A percentile compares a stretch with the other conserved stretches of the same genome.
phyloP scores from a whole-genome alignment of 2,329 filamentous ascomycete species.

The Xylariaceae sp. region DNA sequence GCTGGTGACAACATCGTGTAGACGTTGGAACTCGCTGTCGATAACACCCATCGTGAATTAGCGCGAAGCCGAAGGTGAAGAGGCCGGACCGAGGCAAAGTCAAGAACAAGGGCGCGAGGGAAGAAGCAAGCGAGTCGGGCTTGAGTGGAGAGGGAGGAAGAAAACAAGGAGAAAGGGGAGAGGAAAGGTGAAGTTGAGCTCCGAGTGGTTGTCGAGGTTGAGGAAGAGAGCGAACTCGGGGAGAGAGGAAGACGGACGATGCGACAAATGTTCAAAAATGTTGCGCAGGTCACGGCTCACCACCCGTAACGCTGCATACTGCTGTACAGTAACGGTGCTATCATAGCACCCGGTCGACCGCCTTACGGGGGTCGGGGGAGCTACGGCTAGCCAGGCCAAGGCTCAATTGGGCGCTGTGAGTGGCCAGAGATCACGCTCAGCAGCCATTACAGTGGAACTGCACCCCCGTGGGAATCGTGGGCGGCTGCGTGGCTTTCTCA shows the following conservation, averaged over 20 bases:
- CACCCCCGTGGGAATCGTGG: background rate
- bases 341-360: slow-evolving; percentile 8
- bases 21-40: slow-evolving; percentile 78
- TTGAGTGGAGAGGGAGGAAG: slow-evolving; percentile 16
- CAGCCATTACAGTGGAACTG: slow-evolving; percentile 11
- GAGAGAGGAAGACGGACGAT: slow-evolving; percentile 20
- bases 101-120: slow-evolving; percentile 18
- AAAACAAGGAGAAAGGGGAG: slow-evolving; percentile 12
- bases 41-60: slow-evolving; percentile 74
- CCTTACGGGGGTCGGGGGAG: too few relatives aligned
- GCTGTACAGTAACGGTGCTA: slow-evolving; percentile 5
- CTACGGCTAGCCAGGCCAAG: too few relatives aligned
- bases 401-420: slow-evolving; percentile 24
- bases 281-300: slow-evolving; percentile 11
- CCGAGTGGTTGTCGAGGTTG: slow-evolving; percentile 22
- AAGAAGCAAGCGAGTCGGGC: slow-evolving; percentile 5
- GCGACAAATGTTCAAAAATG: slow-evolving; percentile 22
- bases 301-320: slow-evolving; percentile 8
- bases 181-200: slow-evolving; percentile 17
- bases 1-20: slow-evolving; percentile 79
- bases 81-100: slow-evolving; percentile 25
- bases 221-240: slow-evolving; percentile 9
- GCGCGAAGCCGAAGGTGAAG: slow-evolving; percentile 19
- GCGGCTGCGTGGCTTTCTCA: slow-evolving; percentile 3
- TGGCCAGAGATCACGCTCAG: slow-evolving; percentile 12